Base-by-base conservation (phyloP, 2,329 filamentous ascomycete species). In the Thermoascus crustaceus region DNA sequence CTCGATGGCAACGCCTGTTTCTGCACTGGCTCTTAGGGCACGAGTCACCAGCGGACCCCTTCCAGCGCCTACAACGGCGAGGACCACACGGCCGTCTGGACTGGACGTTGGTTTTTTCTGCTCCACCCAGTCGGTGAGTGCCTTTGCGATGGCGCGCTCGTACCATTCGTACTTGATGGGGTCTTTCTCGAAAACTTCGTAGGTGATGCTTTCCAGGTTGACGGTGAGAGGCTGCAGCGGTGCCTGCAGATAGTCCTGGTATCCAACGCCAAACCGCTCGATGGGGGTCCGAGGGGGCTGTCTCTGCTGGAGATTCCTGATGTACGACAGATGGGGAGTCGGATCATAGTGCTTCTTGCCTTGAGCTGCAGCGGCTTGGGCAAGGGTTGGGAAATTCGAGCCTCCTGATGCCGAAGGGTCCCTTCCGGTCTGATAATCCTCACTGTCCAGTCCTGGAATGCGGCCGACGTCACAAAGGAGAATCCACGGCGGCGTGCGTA, bases 131-230 rank as follows among this genome's bases (percentile, higher is more conserved):
- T 96, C 88, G 8, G 67, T 71, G 42, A 98, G 69, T 0, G 91
- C 89, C 45, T 84, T 77, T 3, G 77, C 76, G 38, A 93, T 82
- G 9, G 91, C 91, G 30, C 74, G 71, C 58, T 96, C 87, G 56
- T 98, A 98, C 72, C 89, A 93, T 45, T 87, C 80, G 57, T 98
- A 98, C 63, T 98, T 98, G 63, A 98, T 84, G 0, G 91, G 91
- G 45, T 98, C 93, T 48, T 93, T 93, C 59, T 98, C 91, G 52
- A 98, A 98, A 2, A 96, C 89, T 57, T 98, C 91, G 59, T 98
- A 98, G 0, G 91, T 98, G 26, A 94, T 84, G 30, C 87, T 94
- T 58, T 98, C 93, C 9, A 98, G 72, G 49, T 98, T 98, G 60
- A 98, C 91, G 0, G 89, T 89, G 9, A 98, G 71, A 0, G 91